Conservation (phyloP, 306 rosid genomes). For the Sicyos edulis region DNA sequence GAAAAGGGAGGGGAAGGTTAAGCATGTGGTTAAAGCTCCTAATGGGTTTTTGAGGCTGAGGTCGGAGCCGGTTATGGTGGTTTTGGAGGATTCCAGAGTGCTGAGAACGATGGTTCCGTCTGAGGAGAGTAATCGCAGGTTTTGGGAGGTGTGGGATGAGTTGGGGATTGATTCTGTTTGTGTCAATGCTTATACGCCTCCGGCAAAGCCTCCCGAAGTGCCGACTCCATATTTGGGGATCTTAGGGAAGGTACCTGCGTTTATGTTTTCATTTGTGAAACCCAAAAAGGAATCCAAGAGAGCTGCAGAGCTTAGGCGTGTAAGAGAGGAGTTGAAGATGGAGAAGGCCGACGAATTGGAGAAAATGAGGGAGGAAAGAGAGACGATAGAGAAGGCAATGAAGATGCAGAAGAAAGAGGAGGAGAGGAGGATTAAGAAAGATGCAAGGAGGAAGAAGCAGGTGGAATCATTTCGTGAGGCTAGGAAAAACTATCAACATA, state of each 20-base stretch:
- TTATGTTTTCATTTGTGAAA: slow-evolving; percentile 19
- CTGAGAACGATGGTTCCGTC: slow-evolving; percentile 68
- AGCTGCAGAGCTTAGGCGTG: slow-evolving; percentile 42
- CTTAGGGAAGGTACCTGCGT: slow-evolving; percentile 28
- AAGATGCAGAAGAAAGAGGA: slow-evolving; percentile 50
- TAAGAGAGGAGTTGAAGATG: slow-evolving; percentile 56
- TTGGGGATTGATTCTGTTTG: slow-evolving; percentile 52
- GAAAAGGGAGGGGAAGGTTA: slow-evolving; percentile 51
- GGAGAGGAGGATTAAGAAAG: slow-evolving; percentile 46
- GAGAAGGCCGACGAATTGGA: slow-evolving; percentile 44
- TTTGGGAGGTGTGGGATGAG: slow-evolving; percentile 73
- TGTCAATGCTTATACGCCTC: slow-evolving; percentile 77
- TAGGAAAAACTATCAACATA: slow-evolving; percentile 24
- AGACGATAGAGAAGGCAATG: slow-evolving; percentile 40
- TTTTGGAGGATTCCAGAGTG: slow-evolving; percentile 75
- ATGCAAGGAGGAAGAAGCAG: slow-evolving; percentile 42
- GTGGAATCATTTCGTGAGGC: slow-evolving; percentile 42
- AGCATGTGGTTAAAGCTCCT: slow-evolving; percentile 61
- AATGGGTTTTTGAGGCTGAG: slow-evolving; percentile 34
- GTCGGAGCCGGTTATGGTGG: slow-evolving; percentile 53
- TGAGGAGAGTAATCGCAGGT: slow-evolving; percentile 40
- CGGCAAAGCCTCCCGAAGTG: slow-evolving; percentile 58
- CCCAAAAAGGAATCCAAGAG: slow-evolving; percentile 65
- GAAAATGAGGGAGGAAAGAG: slow-evolving; percentile 44
- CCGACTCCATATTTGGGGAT: slow-evolving; percentile 51